A percentile compares a stretch with the other conserved stretches of the same genome.
Evolutionary conservation across 192 early-diverging fungal genomes (phyloP).

Genomic region (Gaertneriomyces semiglobifer): DNA sequence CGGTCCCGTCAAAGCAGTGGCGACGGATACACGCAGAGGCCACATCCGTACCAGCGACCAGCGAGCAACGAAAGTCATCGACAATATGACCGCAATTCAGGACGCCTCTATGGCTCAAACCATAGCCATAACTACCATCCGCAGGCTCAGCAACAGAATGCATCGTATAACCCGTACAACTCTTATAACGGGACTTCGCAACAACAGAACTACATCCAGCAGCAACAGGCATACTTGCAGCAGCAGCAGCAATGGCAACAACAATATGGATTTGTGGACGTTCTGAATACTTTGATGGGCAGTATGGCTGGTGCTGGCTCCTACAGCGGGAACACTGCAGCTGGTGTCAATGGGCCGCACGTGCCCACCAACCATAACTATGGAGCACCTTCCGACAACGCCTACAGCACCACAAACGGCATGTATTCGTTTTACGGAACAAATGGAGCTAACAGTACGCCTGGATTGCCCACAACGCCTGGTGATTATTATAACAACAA

Average conservation of each 20-base stretch:
- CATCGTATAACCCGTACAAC: neutral
- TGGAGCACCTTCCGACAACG: conserved; percentile 7
- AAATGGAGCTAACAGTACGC: conserved; percentile 2
- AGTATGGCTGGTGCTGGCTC: conserved; percentile 10
- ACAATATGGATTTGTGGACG: conserved; percentile 1
- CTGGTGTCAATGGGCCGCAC: neutral
- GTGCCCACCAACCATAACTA: neutral
- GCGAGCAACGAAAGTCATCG: too few relatives aligned
- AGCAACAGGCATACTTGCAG: conserved; percentile 22
- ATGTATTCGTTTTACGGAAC: conserved; percentile 1
- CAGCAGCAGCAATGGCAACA: conserved; percentile 25
- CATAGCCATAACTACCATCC: neutral
- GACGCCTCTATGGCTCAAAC: neutral
- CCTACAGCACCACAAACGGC: conserved; percentile 6
- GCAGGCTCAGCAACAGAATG: neutral
- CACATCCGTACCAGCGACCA: too few relatives aligned
- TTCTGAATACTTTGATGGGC: conserved; percentile 1
- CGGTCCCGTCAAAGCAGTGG: too few relatives aligned
- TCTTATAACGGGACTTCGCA: neutral
- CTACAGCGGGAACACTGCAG: neutral
- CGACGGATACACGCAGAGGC: too few relatives aligned
- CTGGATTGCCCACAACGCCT: neutral
- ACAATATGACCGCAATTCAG: too few relatives aligned
- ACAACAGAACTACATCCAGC: conserved; percentile 9
- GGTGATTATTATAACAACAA: neutral